Percentiles rank a stretch among this genome's conserved stretches.
phyloP scores from a whole-genome alignment of 805 yeast species.

The Kodamaea neixiangensis region DNA sequence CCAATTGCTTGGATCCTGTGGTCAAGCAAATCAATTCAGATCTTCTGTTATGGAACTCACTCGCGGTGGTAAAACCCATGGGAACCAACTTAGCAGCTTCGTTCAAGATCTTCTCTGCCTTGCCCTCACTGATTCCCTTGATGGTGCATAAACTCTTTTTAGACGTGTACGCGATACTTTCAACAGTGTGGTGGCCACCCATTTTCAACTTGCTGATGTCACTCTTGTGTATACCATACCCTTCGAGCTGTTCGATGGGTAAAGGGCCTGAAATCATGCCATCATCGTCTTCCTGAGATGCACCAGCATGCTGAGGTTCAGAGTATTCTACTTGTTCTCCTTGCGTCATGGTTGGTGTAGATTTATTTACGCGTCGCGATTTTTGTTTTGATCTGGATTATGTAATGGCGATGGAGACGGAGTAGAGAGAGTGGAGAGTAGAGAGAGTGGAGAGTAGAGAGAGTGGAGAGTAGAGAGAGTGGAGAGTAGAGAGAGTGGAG shows the following conservation, averaged over 20 bases:
- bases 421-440: not conserved
- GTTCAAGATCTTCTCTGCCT: conserved; percentile 79
- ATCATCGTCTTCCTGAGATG: conserved; percentile 44
- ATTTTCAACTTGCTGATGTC: conserved; percentile 82
- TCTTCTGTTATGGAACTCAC: conserved; percentile 87
- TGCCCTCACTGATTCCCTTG: conserved; percentile 93
- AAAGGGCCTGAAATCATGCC: conserved; percentile 60
- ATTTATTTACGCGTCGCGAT: conserved; percentile 7
- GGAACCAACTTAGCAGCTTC: conserved; percentile 90
- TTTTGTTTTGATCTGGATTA: conserved; percentile 3
- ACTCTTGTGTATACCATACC: conserved; percentile 79
- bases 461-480: too few species aligned
- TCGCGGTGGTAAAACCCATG: conserved; percentile 96
- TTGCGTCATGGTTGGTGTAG: conserved; percentile 11
- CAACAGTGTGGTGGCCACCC: conserved; percentile 86
- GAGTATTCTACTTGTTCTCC: conserved; percentile 10
- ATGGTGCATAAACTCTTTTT: conserved; percentile 73
- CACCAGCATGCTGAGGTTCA: not conserved
- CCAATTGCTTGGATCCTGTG: conserved; percentile 93
- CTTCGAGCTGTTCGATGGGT: conserved; percentile 57
- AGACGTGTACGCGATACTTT: conserved; percentile 91
- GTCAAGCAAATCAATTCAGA: conserved; percentile 90
- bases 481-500: too few species aligned
- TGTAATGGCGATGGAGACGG: not conserved
- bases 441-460: not conserved